These are phyloP conservation scores for Nakazawaea ernobii DNA, from an alignment of 805 yeast genomes.

Conservation along the genomic window DNA sequence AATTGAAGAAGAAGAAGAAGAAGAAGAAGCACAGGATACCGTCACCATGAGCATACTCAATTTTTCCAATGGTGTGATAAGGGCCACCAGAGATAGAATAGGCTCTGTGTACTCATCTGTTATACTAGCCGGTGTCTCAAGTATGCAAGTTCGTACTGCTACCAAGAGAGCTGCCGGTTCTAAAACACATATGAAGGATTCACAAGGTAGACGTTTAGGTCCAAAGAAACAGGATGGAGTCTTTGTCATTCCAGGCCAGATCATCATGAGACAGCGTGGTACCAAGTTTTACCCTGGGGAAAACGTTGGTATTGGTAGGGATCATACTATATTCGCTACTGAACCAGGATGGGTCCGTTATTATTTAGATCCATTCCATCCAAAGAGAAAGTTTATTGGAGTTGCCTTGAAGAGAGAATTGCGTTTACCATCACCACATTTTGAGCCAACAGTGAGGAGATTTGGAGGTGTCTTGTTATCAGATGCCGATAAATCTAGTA, in stretches of 20 bases:
- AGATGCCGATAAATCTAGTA: constrained; percentile 43
- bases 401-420: constrained; percentile 64
- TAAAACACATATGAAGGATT: constrained; percentile 88
- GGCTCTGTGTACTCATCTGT: constrained; percentile 8
- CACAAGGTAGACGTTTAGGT: constrained; percentile 92
- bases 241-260: constrained; percentile 74
- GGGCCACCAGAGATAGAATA: constrained; percentile 4
- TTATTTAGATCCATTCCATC: constrained; percentile 95
- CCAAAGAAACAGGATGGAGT: constrained; percentile 82
- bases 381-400: constrained; percentile 85
- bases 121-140: not conserved
- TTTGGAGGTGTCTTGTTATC: constrained; percentile 61
- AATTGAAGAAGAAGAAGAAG: not conserved
- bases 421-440: constrained; percentile 81
- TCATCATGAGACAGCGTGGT: constrained; percentile 91
- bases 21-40: not conserved
- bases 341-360: constrained; percentile 94
- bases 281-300: constrained; percentile 93
- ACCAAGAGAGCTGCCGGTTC: constrained; percentile 95
- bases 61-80: constrained; percentile 4
- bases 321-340: constrained; percentile 83
- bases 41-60: constrained; percentile 4
- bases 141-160: constrained; percentile 68
- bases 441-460: constrained; percentile 81
- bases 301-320: constrained; percentile 84